Conservation (phyloP, 2,329 filamentous ascomycete species). For the Fonsecaea nubica region DNA sequence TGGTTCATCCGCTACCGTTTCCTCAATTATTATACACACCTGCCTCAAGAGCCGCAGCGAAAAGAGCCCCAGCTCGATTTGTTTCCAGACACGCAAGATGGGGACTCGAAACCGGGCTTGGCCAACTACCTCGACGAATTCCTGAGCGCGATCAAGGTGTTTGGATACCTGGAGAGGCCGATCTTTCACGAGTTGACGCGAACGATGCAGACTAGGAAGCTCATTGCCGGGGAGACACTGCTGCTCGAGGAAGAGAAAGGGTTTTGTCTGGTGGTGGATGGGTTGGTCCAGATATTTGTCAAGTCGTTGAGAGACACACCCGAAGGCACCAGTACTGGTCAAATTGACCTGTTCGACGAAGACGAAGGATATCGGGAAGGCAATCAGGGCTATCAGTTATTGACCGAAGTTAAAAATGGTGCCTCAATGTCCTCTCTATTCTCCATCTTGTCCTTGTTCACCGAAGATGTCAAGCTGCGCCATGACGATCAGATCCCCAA, state of each 20-base stretch:
- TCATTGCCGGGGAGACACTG: constrained; percentile 94
- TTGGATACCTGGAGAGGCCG: constrained; percentile 92
- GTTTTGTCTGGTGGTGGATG: constrained; percentile 96
- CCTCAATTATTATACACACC: constrained; percentile 92
- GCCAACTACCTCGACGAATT: constrained; percentile 99
- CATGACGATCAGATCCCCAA: constrained; percentile 58
- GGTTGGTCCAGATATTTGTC: constrained; percentile 95
- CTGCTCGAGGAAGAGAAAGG: constrained; percentile 97
- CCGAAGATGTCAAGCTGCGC: constrained; percentile 85
- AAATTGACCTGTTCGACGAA: constrained; percentile 70
- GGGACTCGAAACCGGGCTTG: constrained; percentile 85
- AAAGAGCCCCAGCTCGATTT: constrained; percentile 96
- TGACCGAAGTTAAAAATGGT: constrained; percentile 97
- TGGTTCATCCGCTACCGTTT: constrained; percentile 97
- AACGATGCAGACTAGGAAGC: constrained; percentile 96
- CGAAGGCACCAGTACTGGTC: constrained; percentile 47
- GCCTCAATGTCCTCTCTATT: constrained; percentile 98
- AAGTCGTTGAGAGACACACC: constrained; percentile 72
- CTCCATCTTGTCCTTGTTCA: constrained; percentile 95
- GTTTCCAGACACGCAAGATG: constrained; percentile 90
- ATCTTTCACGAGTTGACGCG: constrained; percentile 97
- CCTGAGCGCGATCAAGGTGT: constrained; percentile 97
- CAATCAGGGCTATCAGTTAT: constrained; percentile 87
- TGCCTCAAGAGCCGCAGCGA: constrained; percentile 91
- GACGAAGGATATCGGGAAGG: constrained; percentile 65